Evolutionary conservation across 2,329 filamentous ascomycete genomes (phyloP).

Genomic region (Aspergillus japonicus): DNA sequence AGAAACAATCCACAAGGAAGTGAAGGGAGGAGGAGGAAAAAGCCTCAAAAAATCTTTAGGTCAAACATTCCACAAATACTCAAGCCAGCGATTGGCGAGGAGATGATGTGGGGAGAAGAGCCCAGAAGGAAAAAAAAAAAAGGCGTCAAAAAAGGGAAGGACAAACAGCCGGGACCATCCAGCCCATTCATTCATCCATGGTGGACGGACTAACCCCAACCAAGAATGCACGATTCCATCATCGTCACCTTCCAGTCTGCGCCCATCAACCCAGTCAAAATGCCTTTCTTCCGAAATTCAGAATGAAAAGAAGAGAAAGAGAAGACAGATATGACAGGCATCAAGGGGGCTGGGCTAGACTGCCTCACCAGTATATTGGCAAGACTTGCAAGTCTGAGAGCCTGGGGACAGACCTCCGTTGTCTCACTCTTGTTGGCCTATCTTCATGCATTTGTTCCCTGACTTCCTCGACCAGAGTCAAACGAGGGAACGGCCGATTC

Average conservation of each 20-base stretch:
- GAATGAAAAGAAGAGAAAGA: background rate
- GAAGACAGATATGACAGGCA: background rate
- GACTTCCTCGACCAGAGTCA: background rate
- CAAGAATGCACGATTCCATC: background rate
- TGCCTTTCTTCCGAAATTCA: background rate
- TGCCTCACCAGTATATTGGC: too few species aligned
- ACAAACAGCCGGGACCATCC: background rate
- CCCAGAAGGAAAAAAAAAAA: slow-evolving; percentile 6
- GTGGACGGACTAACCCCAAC: background rate
- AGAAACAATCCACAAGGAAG: background rate
- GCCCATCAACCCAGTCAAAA: background rate
- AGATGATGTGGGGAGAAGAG: slow-evolving; percentile 12
- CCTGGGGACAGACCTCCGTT: background rate
- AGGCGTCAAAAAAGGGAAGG: slow-evolving; percentile 1
- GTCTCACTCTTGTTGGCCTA: background rate
- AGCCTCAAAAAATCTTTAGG: slow-evolving; percentile 5
- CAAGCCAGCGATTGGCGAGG: slow-evolving; percentile 9
- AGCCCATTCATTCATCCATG: background rate
- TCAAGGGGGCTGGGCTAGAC: background rate
- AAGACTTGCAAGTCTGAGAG: background rate
- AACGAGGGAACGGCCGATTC: slow-evolving; percentile 4
- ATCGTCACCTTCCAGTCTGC: background rate
- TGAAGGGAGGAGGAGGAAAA: background rate
- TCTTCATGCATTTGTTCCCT: background rate
- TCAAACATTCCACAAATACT: slow-evolving; percentile 14